Base-by-base conservation (phyloP, 305 asterid species). In the Ilex paraguariensis region DNA sequence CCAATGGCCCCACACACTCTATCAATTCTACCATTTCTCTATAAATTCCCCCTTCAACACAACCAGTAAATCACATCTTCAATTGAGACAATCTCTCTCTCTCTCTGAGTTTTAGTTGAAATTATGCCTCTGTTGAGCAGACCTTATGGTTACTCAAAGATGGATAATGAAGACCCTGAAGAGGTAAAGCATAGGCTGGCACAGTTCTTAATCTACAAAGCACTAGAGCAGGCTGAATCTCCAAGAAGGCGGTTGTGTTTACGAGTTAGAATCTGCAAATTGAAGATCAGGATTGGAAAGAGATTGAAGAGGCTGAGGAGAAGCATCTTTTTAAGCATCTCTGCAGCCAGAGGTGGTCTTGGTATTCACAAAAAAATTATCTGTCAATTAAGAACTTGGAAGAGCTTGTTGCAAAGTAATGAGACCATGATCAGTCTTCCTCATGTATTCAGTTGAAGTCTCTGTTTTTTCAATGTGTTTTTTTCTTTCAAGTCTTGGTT, bases 151-250 rank as follows among this genome's bases (percentile, higher is more conserved):
- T 88, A 88, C 68, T 70, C 90, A 14, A 88, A 68, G 79, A 64
- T 84, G 15, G 83, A 72, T 13, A 69, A 49, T 12, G 87, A 86
- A 60, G 95, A 89, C 59, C 77, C 77, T 1, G 91, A 89, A 10
- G 96, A 86, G 44, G 33, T 49, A 50, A 67, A 61, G 70, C 87
- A 79, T 57, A 63, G 95, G 28, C 60, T 52, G 61, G 90, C 96
- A 3, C 95, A 84, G 57, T 86, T 84, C 84, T 73, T 89, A 88
- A 86, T 89, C 39, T 84, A 86, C 87, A 86, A 82, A 78, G 54
- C 79, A 14, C 44, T 89, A 73, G 70, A 81, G 73, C 79, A 67
- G 64, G 88, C 84, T 14, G 95, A 88, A 56, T 56, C 63, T 51
- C 36, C 42, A 3, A 67, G 83, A 59, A 75, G 75, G 53, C 84